Conservation (phyloP, 2,329 filamentous ascomycete species). For the Dissoconium aciculare region DNA sequence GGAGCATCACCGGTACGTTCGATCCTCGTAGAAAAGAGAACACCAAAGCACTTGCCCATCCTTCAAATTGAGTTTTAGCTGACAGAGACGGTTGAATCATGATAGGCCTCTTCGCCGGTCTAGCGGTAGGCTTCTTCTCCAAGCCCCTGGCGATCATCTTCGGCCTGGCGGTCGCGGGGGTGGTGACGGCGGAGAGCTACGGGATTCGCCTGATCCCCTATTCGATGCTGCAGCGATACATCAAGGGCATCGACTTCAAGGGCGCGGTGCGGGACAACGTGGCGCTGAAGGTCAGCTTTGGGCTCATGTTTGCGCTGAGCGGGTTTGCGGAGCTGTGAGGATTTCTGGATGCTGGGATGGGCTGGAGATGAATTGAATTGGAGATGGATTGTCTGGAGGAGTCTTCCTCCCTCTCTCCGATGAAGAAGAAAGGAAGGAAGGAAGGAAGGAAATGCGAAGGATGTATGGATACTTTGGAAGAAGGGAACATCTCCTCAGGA, state of each 20-base stretch:
- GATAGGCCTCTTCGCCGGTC: conserved; percentile 46
- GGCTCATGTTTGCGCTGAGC: conserved; percentile 56
- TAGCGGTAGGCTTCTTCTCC: conserved; percentile 56
- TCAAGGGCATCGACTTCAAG: conserved; percentile 36
- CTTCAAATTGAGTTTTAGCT: too few species aligned
- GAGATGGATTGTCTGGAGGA: too few species aligned
- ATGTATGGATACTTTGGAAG: too few species aligned
- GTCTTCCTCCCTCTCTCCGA: too few species aligned
- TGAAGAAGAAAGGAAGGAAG: too few species aligned
- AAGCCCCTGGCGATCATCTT: conserved; percentile 53
- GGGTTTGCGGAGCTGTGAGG: conserved; percentile 43
- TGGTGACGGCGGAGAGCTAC: conserved; percentile 42
- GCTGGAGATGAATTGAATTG: too few species aligned
- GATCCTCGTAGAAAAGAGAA: too few species aligned
- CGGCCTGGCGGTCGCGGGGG: conserved; percentile 46
- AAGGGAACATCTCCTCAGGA: too few species aligned
- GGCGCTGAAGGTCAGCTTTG: conserved; percentile 54
- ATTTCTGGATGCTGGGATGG: too few species aligned
- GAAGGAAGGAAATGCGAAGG: too few species aligned
- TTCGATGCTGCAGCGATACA: conserved; percentile 34
- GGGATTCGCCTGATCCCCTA: conserved; percentile 39
- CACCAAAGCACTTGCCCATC: neutral
- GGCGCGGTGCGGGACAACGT: conserved; percentile 42
- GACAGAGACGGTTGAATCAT: neutral
- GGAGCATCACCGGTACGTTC: conserved; percentile 30